Evolutionary conservation across 208 protist species (phyloP), one percentile per base, ranked within the genome.

Genomic region (Acanthamoeba castellanii): DNA sequence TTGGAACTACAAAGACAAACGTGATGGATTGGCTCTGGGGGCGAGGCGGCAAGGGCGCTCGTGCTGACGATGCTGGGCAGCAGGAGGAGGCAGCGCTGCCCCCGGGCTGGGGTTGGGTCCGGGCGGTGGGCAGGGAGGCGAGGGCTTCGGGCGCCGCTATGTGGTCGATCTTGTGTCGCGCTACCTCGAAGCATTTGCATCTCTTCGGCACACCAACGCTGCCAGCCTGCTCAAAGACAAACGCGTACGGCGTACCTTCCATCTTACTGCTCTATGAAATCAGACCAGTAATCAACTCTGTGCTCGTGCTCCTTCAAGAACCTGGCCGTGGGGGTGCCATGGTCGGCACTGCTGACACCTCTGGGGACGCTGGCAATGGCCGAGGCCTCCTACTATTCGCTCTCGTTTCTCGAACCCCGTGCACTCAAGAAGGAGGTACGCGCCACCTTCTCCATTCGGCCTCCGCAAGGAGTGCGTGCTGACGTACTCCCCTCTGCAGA

Each of bases 401-500:
- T 84, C 20, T 84, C 76, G 37, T 84, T 84, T 30, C 76, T 84
- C 42, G 76, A 84, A 55, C 5, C 76, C 14, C 76, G 76, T 18
- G 76, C 76, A 14, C 76, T 84, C 76, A 84, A 84, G 76, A 84
- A 84, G 42, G 76, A 84, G 76, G 76, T 84, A 47, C 42, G 76
- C 8, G 11, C 72, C 18, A 3, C 16, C 25, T 68, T 22, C 27
- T 22, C 18, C 16, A 52, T 52, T n/a, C n/a, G n/a, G n/a, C n/a
- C n/a, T n/a, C n/a, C n/a, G n/a, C n/a, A n/a, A n/a, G n/a, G n/a
- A n/a, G n/a, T n/a, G n/a, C 52, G 52, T 57, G 52, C 16, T 57
- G 52, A 16, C 52, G 11, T 7, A 74, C 66, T 74, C 7, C 13
- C 66, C 66, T 11, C 59, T 37, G 47, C 11, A 84, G 76, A 84